Evolutionary conservation across 139 green algal species (phyloP), one percentile per base, ranked within the genome.

Genomic region (Picochlorum sp.): DNA sequence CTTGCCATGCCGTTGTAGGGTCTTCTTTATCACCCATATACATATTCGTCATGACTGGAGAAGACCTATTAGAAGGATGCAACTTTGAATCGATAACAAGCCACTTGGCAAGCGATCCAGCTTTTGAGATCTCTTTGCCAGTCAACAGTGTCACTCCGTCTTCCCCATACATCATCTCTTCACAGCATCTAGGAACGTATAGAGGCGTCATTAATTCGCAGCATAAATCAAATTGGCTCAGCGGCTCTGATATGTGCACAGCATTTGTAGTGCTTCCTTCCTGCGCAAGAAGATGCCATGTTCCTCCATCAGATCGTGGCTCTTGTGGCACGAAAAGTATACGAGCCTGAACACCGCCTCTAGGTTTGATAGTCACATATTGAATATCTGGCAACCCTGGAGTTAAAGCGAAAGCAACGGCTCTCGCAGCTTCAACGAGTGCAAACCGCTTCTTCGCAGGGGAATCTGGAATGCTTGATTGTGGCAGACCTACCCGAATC

Each of bases 131-230:
- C 60, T 87, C 79, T 38, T 71, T 65, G n/a, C 60, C 50, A 30
- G 83, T 88, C 24, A 55, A 56, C 15, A 90, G 63, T 10, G 83
- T 84, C 21, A 72, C 66, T 11, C 62, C 71, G 2, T 75, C 50
- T 4, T 24, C 44, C 7, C 84, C 84, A 37, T 72, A 89, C 18
- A 86, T 49, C 47, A 80, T 69, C 65, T 86, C 80, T 68, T 90
- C 84, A 11, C 67, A 62, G 62, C 54, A 64, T 9, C 58, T 28
- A 51, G 2, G 44, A 30, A 41, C 81, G 30, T 83, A 87, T 21
- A 86, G 63, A 15, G 81, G 83, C 41, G 77, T 62, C 45, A 89
- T 55, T 52, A 89, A 66, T 24, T 38, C 78, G 45, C 58, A 71
- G 6, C 58, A 62, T 23, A 81, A 24, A 52, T 80, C 82, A 57